Evolutionary conservation across 305 asterid genomes (phyloP), one percentile per base, ranked within the genome.

Genomic region (Petunia hybrid): DNA sequence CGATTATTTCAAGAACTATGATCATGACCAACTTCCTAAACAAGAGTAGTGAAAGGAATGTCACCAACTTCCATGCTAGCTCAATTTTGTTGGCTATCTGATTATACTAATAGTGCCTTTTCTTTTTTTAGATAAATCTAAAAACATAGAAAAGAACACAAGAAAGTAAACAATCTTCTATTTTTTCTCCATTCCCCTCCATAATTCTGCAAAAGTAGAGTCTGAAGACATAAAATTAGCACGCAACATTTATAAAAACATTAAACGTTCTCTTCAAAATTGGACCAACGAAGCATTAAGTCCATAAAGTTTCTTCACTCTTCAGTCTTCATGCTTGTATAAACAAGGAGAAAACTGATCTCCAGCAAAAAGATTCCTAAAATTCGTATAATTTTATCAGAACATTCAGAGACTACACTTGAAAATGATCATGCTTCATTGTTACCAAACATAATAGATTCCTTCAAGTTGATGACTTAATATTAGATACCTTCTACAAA

Each of bases 1-100:
- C 7, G 46, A 4, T 73, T 12, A 51, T 48, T 45, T 36, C 63
- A 51, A 36, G 63, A 13, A 73, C 78, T 73, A 51, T 35, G 63
- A 51, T 56, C 1, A 12, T 36, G 46, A 53, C 46, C 63, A 53
- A 35, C 78, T 73, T 51, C 63, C 36, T n/a, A n/a, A 6, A 73
- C 12, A 73, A 53, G 78, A 73, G 10, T 35, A 73, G 63, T 51
- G 63, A 73, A 73, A 12, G 78, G 78, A 73, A 53, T 53, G 78
- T 10, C 61, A 48, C 4, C 12, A 48, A 35, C n/a, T n/a, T n/a
- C n/a, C n/a, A n/a, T n/a, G n/a, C n/a, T n/a, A n/a, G n/a, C n/a
- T n/a, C n/a, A n/a, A n/a, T n/a, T n/a, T n/a, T n/a, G n/a, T n/a
- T n/a, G n/a, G n/a, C n/a, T n/a, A n/a, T n/a, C n/a, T n/a, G n/a